A percentile compares a stretch with the other conserved stretches of the same genome.
These are phyloP conservation scores for Neospermospora avenae DNA, from an alignment of 2,329 filamentous ascomycete species.

Conservation along the genomic window DNA sequence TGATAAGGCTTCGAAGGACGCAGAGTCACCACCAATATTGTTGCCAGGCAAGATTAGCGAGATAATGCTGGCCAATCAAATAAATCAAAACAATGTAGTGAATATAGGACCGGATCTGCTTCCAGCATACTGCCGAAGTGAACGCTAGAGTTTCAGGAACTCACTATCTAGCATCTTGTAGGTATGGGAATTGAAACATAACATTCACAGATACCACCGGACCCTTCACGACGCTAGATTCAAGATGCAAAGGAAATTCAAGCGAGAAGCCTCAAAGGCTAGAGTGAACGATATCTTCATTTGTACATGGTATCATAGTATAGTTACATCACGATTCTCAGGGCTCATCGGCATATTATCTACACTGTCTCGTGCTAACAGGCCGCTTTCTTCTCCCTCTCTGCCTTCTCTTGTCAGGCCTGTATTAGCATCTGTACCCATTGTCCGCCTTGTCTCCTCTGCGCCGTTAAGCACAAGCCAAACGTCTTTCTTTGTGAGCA, in stretches of 20 bases:
- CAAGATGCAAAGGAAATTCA: neutral
- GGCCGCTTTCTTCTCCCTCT: constrained; percentile 42
- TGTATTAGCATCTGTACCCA: constrained; percentile 36
- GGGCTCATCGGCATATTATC: constrained; percentile 23
- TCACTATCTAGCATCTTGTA: too few species aligned
- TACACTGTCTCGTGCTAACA: constrained; percentile 38
- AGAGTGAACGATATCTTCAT: neutral
- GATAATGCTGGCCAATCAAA: too few species aligned
- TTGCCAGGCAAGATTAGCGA: too few species aligned
- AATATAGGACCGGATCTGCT: too few species aligned
- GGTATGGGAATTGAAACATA: too few species aligned
- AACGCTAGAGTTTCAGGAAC: too few species aligned
- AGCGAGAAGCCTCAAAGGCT: neutral
- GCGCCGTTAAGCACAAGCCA: constrained; percentile 88
- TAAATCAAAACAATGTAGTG: too few species aligned
- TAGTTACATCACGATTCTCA: constrained; percentile 19
- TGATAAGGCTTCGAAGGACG: too few species aligned
- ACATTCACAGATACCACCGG: too few species aligned
- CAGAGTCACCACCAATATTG: too few species aligned
- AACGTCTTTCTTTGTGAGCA: constrained; percentile 96
- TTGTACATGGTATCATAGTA: constrained; percentile 26
- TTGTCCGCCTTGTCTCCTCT: constrained; percentile 53
- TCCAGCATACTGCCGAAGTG: too few species aligned
- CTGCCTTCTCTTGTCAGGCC: constrained; percentile 40
- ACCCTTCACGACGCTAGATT: too few species aligned